Evolutionary conservation across 441 rosid genomes (phyloP), one percentile per base, ranked within the genome.

Genomic region (Populus trichocarpa): DNA sequence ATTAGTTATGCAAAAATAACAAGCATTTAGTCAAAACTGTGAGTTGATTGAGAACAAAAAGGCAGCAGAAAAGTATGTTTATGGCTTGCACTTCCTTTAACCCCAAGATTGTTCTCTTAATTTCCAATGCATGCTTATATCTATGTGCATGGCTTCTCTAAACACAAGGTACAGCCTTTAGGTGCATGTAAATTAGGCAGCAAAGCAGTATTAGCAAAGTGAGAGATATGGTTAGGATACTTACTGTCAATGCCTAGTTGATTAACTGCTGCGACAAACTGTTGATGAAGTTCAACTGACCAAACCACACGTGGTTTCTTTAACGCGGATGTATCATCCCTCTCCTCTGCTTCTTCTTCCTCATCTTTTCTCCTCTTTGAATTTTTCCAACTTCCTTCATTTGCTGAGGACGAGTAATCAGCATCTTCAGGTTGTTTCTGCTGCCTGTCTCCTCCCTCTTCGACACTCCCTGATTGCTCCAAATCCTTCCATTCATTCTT

Each of bases 281-380:
- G 95, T 61, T 95, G 99, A 81, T 95, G 99, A 74, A 95, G 92
- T 77, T 95, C 96, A 68, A 92, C 97, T 0, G 98, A 92, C 99
- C 99, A 95, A 81, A 92, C 98, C 35, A 95, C 97, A 2, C 99
- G 89, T 0, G 96, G 97, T 81, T 95, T 95, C 94, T 92, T 95
- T 79, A 92, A 78, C 2, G 94, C 81, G 32, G 98, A 93, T 0
- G 97, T 61, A 67, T 96, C 98, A 46, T 95, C 99, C 88, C 92
- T 91, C 61, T 95, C 99, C 8, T 90, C 97, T 0, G 72, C 84
- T 28, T 91, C 98, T 11, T 95, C 97, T 36, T 93, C 98, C 40
- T 91, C 99, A 30, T 93, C 95, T 72, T 93, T 95, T 77, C 98
- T 84, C 80, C 28, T 26, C 28, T 26, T 26, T 26, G 28, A 26